Base-by-base conservation (phyloP, 495 filamentous ascomycete genomes). In the Penicillium maclennaniae region DNA sequence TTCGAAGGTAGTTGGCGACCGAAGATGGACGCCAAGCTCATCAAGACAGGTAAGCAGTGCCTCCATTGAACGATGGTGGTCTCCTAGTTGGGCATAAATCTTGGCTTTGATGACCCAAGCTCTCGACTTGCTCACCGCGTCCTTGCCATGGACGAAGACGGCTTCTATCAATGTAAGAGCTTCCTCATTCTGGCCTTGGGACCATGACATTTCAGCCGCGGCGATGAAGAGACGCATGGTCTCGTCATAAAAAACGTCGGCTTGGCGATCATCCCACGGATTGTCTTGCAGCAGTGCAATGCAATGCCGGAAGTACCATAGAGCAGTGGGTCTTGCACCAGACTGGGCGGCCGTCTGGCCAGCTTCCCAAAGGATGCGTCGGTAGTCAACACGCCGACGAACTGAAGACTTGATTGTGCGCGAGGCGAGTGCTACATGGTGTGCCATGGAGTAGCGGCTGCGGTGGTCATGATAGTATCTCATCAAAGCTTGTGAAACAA, bases 201-300 rank as follows among this genome's bases (percentile, higher is more conserved):
- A 90, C 67, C 87, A 86, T 55, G 85, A 81, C 67, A 86, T 88
- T 65, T 95, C 90, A n/a, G 90, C 87, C 4, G 88, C 81, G 54
- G 86, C 80, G 9, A 85, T 82, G 61, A 87, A 83, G 14, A 95
- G 69, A 46, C 83, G 79, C 42, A 92, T 71, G 0, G 88, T 93
- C 68, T 95, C 90, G n/a, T 89, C 82, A 57, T 95, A 95, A 49
- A 83, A 84, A 1, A 88, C 84, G 64, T 95, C 91, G n/a, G 78
- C 72, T 21, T 67, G 61, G 9, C 72, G 74, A 23, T 88, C 87
- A 51, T 82, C 77, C 91, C 91, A 96, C 1, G 87, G 85, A 49
- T 89, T 69, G 16, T 83, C 72, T 63, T 93, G 89, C 21, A 96
- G 79, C 25, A 96, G 76, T n/a, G 75, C 76, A 44, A 95, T 79